Evolutionary conservation across 306 rosid genomes (phyloP).

Genomic region (Erythrophleum fordii): DNA sequence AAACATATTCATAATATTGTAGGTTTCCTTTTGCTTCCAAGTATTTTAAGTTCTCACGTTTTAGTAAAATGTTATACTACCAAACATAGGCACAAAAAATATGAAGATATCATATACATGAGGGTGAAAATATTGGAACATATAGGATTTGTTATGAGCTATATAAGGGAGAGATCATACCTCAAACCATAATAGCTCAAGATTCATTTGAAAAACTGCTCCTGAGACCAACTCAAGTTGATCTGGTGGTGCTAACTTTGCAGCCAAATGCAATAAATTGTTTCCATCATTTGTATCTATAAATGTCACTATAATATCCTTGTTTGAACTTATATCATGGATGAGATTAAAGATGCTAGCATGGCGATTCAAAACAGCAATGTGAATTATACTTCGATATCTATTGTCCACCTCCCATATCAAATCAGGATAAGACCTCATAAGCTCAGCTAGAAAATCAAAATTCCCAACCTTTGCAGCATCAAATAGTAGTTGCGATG

Average conservation of each 20-base stretch:
- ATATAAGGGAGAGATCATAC: neutral
- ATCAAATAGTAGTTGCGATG: constrained; percentile 26
- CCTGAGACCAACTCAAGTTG: constrained; percentile 33
- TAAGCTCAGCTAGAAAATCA: constrained; percentile 43
- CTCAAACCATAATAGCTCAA: neutral
- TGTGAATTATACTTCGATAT: neutral
- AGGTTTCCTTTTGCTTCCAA: too few relatives aligned
- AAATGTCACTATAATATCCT: constrained; percentile 30
- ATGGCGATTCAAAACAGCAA: constrained; percentile 40
- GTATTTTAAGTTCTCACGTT: too few relatives aligned
- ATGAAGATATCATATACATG: too few relatives aligned
- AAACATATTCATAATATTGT: too few relatives aligned
- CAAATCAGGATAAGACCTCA: constrained; percentile 25
- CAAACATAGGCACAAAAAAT: too few relatives aligned
- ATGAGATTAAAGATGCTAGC: constrained; percentile 43
- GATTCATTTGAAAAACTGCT: constrained; percentile 43
- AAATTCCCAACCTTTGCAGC: constrained; percentile 50
- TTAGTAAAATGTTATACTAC: too few relatives aligned
- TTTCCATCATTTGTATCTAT: neutral
- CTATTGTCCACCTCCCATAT: constrained; percentile 32
- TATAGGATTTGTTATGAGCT: too few relatives aligned
- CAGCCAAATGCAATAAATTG: constrained; percentile 48
- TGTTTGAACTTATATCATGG: constrained; percentile 27
- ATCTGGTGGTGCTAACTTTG: neutral
- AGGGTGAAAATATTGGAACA: too few relatives aligned